Evolutionary conservation across 768 basidiomycete genomes (phyloP).

Genomic region (Tricholoma bakamatsutake): DNA sequence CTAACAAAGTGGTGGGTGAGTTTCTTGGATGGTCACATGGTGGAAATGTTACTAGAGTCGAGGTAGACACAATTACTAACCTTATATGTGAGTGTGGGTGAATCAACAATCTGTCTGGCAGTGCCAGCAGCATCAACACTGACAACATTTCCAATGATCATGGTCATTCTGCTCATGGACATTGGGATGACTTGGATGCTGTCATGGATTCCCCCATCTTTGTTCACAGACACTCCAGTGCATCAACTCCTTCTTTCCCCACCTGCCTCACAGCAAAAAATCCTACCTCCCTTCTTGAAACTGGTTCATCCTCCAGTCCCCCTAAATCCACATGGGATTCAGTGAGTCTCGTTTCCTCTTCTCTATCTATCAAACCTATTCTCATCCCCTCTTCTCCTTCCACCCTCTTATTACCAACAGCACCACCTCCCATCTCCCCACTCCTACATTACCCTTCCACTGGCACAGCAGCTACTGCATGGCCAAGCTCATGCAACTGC

Average conservation of each 20-base stretch:
- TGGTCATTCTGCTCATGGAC: conserved; percentile 30
- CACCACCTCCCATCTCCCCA: conserved; percentile 29
- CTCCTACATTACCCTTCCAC: conserved; percentile 18
- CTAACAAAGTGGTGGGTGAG: too few relatives aligned
- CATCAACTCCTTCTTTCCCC: neutral
- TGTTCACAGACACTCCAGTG: conserved; percentile 7
- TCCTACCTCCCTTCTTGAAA: neutral
- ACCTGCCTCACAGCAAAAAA: neutral
- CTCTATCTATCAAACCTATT: conserved; percentile 48
- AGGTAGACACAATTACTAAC: too few relatives aligned
- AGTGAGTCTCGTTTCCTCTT: conserved; percentile 5
- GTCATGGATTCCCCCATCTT: conserved; percentile 38
- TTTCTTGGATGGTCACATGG: too few relatives aligned
- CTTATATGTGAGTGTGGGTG: too few relatives aligned
- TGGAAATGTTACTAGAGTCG: too few relatives aligned
- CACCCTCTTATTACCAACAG: conserved; percentile 28
- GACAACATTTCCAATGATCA: conserved; percentile 38
- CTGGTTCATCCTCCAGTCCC: neutral
- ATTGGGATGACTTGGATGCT: conserved; percentile 43
- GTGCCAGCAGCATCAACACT: conserved; percentile 23
- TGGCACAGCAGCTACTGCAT: neutral
- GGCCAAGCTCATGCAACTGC: too few relatives aligned
- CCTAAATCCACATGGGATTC: neutral
- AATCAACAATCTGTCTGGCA: conserved; percentile 15
- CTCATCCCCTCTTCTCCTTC: conserved; percentile 27